Evolutionary conservation across 2,329 filamentous ascomycete species (phyloP).

Genomic region (Aureobasidium sp.): DNA sequence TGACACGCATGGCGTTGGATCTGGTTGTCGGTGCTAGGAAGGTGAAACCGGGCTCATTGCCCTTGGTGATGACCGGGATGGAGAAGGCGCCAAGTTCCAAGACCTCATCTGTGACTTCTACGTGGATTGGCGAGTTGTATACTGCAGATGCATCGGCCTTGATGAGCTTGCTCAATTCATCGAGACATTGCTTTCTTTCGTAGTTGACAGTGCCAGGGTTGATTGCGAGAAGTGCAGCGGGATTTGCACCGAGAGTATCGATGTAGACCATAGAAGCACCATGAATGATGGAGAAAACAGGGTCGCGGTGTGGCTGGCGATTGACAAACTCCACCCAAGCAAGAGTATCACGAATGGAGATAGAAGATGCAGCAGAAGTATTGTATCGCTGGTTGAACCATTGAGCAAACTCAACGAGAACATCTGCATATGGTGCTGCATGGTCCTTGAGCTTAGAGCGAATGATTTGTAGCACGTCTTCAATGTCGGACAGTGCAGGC

Average conservation of each 20-base stretch:
- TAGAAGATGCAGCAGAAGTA: constrained; percentile 64
- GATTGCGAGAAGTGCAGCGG: constrained; percentile 74
- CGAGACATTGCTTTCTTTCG: constrained; percentile 67
- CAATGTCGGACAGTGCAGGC: constrained; percentile 71
- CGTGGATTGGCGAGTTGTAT: constrained; percentile 57
- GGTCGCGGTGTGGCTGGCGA: constrained; percentile 27
- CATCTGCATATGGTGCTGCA: constrained; percentile 52
- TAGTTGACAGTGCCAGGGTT: constrained; percentile 61
- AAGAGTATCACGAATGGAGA: constrained; percentile 88
- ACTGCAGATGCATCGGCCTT: constrained; percentile 54
- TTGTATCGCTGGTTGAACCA: constrained; percentile 85
- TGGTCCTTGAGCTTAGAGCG: constrained; percentile 58
- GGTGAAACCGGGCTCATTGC: constrained; percentile 57
- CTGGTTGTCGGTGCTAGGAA: constrained; percentile 86
- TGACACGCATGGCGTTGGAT: constrained; percentile 81
- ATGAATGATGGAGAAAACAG: constrained; percentile 53
- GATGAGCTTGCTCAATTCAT: constrained; percentile 63
- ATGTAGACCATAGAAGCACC: constrained; percentile 94
- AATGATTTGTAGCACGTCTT: constrained; percentile 85
- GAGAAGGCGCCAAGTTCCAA: constrained; percentile 71
- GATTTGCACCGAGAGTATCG: constrained; percentile 90
- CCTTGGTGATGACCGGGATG: constrained; percentile 38
- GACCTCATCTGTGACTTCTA: constrained; percentile 47
- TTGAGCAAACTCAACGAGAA: constrained; percentile 78
- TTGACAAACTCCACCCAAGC: constrained; percentile 95